Base-by-base conservation (phyloP, 2,329 filamentous ascomycete genomes). In the Trichoderma citrinoviride region DNA sequence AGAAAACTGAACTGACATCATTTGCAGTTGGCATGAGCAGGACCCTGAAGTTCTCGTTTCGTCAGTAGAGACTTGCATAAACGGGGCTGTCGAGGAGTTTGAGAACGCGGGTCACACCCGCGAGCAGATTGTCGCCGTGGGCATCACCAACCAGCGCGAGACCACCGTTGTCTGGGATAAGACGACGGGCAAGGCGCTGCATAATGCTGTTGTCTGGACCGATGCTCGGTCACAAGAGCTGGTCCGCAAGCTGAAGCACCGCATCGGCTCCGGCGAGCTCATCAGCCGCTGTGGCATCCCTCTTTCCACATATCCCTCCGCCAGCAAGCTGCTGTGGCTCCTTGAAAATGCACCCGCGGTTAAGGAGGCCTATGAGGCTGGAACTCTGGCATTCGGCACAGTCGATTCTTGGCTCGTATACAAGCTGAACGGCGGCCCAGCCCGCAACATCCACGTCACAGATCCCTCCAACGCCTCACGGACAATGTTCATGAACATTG, bases 401-500 rank as follows among this genome's bases (percentile, higher is more conserved):
- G 87, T 93, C 58, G 91, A 95, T 74, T 84, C 89, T 2, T 95
- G 91, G 91, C 78, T 95, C 67, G 81, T 92, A 33, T 94, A 90
- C 79, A 90, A 91, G 75, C 82, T 94, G 56, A 90, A 93, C 71
- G 91, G 90, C 65, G 88, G 88, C 19, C 82, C 80, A 44, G 83
- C 84, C 65, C 85, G 82, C 63, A 85, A 88, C 64, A 75, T 91
- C 61, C 86, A 89, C 73, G 90, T 94, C 65, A 92, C 91, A 1
- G 91, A 95, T 72, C 85, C 89, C 6, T 90, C 90, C 65, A 95
- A 95, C 74, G 91, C 91, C n/a, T 92, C 89, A 3, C 82, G 91
- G 69, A 94, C 91, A 49, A 93, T 93, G 91, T 93, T 95, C 77
- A 91, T 93, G 87, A 91, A 93, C 76, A 82, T 94, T 37, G 83